Evolutionary conservation across 2,329 filamentous ascomycete species (phyloP), one percentile per base, ranked within the genome.

Genomic region (Aspergillus jensenii): DNA sequence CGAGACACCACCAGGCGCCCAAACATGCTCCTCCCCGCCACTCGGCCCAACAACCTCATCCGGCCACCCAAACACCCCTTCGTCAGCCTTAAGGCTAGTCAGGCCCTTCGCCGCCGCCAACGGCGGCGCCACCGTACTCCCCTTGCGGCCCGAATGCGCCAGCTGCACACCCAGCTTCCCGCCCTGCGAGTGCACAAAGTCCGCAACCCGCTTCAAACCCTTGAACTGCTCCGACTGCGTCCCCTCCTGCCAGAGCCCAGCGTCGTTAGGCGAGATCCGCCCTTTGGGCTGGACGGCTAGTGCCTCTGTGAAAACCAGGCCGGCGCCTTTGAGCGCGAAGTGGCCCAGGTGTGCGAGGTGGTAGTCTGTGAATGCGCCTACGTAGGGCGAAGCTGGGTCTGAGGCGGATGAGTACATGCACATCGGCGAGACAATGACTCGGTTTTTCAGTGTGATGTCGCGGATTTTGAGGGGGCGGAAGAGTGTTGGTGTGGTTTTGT

Each of bases 221-320:
- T 51, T 50, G 33, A 51, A 50, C 41, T 56, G 54, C 84, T 87
- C 4, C 91, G 61, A 93, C 6, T 79, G 72, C 12, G 52, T 48
- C 7, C 46, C 48, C 9, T 43, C 31, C 15, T 56, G 47, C 54
- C 54, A 56, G 27, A 56, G 47, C 0, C 54, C 54, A 1, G 54
- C 43, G 11, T 50, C 47, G 15, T 56, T 51, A 23, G 54, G 54
- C 21, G 39, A 51, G 15, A 56, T 56, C 15, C 54, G 54, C 14
- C 54, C 54, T 8, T 56, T 52, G 4, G 54, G 27, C 21, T 51
- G 54, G 3, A 56, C 54, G 11, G 39, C 47, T 4, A 49, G 37
- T 8, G 54, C 54, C 27, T 56, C 54, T 6, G 50, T 37, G 11
- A 56, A 51, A 17, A 50, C 40, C 9, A 56, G 47, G 4, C 46